Percentiles rank a stretch among this genome's conserved stretches.
phyloP scores from a whole-genome alignment of 805 yeast species.

The Cyberlindnera xylosilytica region DNA sequence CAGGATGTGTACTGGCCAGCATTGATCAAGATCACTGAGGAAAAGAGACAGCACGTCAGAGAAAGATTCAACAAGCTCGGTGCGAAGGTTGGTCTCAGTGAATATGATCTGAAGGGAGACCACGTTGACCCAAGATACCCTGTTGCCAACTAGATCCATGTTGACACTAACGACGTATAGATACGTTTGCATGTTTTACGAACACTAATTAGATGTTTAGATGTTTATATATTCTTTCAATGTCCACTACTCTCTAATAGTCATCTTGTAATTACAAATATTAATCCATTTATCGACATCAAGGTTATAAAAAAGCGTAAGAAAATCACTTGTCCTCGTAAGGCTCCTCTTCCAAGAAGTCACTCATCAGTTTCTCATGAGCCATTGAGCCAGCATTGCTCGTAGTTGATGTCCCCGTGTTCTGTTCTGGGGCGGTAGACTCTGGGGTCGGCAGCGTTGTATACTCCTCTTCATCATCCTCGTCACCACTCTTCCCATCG shows the following conservation, averaged over 20 bases:
- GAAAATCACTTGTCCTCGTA: constrained; percentile 4
- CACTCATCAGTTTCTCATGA: constrained; percentile 1
- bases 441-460: constrained; percentile 28
- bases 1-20: constrained; percentile 81
- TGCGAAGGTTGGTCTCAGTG: constrained; percentile 71
- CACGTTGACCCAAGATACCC: constrained; percentile 18
- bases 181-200: too few relatives aligned
- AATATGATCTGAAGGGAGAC: constrained; percentile 65
- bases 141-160: too few relatives aligned
- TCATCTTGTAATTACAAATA: too few relatives aligned
- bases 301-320: too few relatives aligned
- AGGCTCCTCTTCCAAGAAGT: constrained; percentile 2
- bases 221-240: too few relatives aligned
- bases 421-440: constrained; percentile 21
- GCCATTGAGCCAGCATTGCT: background rate
- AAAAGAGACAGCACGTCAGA: constrained; percentile 60
- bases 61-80: constrained; percentile 73
- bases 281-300: too few relatives aligned
- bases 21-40: constrained; percentile 56
- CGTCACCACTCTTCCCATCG: too few relatives aligned
- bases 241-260: too few relatives aligned
- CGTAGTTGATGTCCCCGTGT: background rate
- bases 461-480: constrained; percentile 14
- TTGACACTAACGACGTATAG: too few relatives aligned
- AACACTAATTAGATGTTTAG: too few relatives aligned